These are phyloP conservation scores for Aspergillus japonicus DNA, from an alignment of 2,329 filamentous ascomycete genomes.

Conservation along the genomic window DNA sequence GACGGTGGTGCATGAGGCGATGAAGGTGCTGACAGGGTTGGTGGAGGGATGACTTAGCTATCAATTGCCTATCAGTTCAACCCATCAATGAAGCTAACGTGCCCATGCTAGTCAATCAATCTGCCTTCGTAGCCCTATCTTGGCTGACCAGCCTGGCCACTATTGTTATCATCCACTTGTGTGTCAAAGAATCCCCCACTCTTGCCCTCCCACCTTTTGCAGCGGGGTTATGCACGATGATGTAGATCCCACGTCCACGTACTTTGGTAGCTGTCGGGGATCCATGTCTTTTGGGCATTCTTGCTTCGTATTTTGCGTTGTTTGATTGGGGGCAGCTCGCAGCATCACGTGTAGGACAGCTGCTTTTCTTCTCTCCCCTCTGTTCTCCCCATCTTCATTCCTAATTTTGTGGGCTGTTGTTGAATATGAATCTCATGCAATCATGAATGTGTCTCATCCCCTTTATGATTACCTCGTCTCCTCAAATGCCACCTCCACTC, in stretches of 20 bases:
- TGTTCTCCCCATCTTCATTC: neutral
- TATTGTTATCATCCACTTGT: no score
- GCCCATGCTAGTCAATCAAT: neutral
- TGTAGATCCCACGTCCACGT: no score
- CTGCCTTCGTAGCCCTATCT: neutral
- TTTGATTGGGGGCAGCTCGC: neutral
- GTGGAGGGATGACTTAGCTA: neutral
- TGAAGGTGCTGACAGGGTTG: slow-evolving; percentile 50
- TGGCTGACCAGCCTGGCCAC: neutral
- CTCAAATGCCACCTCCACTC: slow-evolving; percentile 42
- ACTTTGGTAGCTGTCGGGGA: no score
- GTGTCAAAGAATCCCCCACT: neutral
- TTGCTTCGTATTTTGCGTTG: neutral
- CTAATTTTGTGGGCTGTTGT: neutral
- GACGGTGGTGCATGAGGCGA: slow-evolving; percentile 62
- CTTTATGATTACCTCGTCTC: slow-evolving; percentile 25
- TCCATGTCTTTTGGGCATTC: neutral
- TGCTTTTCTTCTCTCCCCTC: neutral
- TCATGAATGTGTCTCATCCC: slow-evolving; percentile 52
- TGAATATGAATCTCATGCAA: neutral
- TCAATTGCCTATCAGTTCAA: slow-evolving; percentile 12
- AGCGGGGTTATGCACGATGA: neutral
- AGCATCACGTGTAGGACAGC: neutral
- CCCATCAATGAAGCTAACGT: neutral
- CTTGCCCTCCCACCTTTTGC: neutral